These are phyloP conservation scores for Scolecobasidium constrictum DNA, from an alignment of 2,329 filamentous ascomycete species.

Conservation along the genomic window DNA sequence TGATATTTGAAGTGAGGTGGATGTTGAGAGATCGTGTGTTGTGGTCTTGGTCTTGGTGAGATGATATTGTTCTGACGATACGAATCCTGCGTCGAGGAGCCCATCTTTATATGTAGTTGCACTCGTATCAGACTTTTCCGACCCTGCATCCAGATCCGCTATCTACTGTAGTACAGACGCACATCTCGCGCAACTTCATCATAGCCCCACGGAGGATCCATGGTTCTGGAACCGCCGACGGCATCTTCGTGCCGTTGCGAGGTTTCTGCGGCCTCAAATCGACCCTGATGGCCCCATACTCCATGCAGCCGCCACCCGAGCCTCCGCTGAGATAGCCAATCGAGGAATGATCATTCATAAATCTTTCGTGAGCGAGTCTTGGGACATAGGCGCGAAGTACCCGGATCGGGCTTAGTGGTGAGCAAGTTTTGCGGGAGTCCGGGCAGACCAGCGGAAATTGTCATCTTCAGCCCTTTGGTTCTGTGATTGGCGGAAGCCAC, in stretches of 20 bases:
- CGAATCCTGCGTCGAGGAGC: not conserved
- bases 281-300: not conserved
- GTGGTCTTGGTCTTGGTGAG: not conserved
- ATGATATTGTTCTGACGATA: not conserved
- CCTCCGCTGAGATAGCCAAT: not conserved
- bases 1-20: conserved; percentile 1
- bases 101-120: too few species aligned
- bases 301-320: not conserved
- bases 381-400: not conserved
- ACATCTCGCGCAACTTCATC: not conserved
- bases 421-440: conserved; percentile 8
- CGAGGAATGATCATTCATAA: not conserved
- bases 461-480: too few species aligned
- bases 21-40: not conserved
- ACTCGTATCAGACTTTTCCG: too few species aligned
- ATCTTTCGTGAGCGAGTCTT: not conserved
- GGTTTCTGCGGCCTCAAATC: not conserved
- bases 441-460: too few species aligned
- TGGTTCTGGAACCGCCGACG: not conserved
- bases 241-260: not conserved
- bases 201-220: not conserved
- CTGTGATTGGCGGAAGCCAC: not conserved
- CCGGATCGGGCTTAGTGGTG: conserved; percentile 5
- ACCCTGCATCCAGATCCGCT: not conserved
- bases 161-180: not conserved